phyloP scores from a whole-genome alignment of 352 stramenopile species.

The Globisporangium okanoganense region DNA sequence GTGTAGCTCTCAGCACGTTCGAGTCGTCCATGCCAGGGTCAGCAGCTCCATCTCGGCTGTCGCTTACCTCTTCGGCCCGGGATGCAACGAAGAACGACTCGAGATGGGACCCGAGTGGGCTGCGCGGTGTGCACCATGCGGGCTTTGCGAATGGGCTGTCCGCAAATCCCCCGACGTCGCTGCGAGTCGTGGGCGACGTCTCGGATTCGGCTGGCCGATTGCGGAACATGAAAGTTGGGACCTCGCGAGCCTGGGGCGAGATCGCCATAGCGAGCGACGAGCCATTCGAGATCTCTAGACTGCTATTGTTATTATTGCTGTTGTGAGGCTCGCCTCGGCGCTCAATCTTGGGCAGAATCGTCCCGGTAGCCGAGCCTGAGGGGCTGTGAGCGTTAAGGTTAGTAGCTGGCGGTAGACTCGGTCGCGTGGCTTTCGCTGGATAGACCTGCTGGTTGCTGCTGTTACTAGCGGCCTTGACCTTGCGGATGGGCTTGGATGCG shows the following conservation, averaged over 20 bases:
- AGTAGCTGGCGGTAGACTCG: constrained; percentile 14
- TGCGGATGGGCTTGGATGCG: background rate
- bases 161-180: constrained; percentile 10
- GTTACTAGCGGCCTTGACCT: background rate
- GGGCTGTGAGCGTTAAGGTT: too few species aligned
- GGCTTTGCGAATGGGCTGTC: constrained; percentile 30
- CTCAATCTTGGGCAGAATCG: constrained; percentile 38
- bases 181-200: constrained; percentile 31
- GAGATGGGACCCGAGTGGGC: constrained; percentile 24
- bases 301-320: constrained; percentile 19
- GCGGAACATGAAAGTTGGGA: constrained; percentile 13
- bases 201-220: constrained; percentile 17
- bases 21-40: background rate
- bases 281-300: constrained; percentile 7
- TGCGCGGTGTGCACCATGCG: constrained; percentile 60
- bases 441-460: background rate
- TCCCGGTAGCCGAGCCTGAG: constrained; percentile 5
- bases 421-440: constrained; percentile 21
- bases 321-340: constrained; percentile 6
- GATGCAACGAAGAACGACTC: constrained; percentile 32
- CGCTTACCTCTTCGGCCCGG: background rate
- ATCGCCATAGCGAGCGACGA: constrained; percentile 19
- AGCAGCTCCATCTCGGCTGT: background rate
- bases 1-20: constrained; percentile 13
- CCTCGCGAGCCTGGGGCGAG: constrained; percentile 24